Base-by-base conservation (phyloP, 176 grass and related monocot species). In the Zea luxurians region DNA sequence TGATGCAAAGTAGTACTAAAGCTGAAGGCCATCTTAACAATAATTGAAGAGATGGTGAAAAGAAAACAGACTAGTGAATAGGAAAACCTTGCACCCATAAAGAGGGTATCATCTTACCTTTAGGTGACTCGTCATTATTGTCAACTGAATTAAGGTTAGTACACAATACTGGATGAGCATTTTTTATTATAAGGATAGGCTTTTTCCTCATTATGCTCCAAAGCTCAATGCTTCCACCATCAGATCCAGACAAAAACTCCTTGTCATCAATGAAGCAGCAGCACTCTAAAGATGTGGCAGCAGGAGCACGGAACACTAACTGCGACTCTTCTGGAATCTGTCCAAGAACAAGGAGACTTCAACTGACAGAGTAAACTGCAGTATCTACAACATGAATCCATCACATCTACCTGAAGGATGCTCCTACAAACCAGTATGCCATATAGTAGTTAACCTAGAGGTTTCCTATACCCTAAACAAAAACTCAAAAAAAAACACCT, bases 321-420 rank as follows among this genome's bases (percentile, higher is more conserved):
- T 97, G 93, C 10, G 93, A 92, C 78, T 97, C 93, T 71, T 97
- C 93, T 37, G 87, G 88, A 66, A 97, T 89, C 93, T 97, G 82
- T 49, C 10, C 65, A 73, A 16, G 49, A 53, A 81, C 20, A 78
- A 53, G 80, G 42, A 74, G 49, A 11, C 57, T 80, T 74, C 21
- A 66, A 66, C 2, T 35, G 8, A 55, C 10, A 80, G 8, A 62
- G 13, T 9, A 55, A 78, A 71, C 49, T 45, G 15, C 9, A n/a
- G 43, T 20, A 77, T 76, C 15, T 76, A 64, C 16, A 12, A 70
- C 64, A 49, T 76, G 64, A 70, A 13, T 42, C 10, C 4, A 64
- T 74, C 37, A 45, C 37, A 7, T 16, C 48, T 41, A 78, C 53
- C 17, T 42, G 10, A 43, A 42, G 5, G 3, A 27, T 42, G 6